phyloP scores from a whole-genome alignment of 2,329 filamentous ascomycete species.

The Rugonectria rugulosa region DNA sequence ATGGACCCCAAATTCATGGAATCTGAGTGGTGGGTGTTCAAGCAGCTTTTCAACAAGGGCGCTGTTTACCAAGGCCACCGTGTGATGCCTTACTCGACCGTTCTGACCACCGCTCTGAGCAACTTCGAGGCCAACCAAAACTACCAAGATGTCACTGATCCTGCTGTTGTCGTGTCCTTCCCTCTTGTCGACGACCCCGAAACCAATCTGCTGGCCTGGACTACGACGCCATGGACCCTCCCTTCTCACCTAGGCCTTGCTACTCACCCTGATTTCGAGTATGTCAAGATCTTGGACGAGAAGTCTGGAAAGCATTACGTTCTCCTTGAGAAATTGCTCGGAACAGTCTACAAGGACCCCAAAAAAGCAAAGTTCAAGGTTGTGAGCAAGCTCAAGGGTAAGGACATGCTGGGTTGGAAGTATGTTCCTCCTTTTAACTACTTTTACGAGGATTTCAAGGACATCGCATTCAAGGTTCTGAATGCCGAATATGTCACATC shows the following conservation, averaged over 20 bases:
- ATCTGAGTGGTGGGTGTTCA: constrained; percentile 96
- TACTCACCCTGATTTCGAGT: constrained; percentile 83
- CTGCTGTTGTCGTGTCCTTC: constrained; percentile 87
- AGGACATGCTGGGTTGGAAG: constrained; percentile 85
- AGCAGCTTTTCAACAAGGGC: constrained; percentile 88
- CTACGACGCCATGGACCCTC: constrained; percentile 86
- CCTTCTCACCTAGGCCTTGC: constrained; percentile 82
- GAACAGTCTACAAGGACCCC: constrained; percentile 89
- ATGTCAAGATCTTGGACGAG: constrained; percentile 86
- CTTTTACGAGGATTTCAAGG: constrained; percentile 88
- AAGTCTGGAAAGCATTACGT: constrained; percentile 84
- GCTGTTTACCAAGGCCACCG: constrained; percentile 89
- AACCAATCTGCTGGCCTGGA: constrained; percentile 84
- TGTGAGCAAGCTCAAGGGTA: constrained; percentile 79
- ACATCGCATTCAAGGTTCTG: constrained; percentile 80
- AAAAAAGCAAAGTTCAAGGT: constrained; percentile 95
- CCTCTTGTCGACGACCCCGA: constrained; percentile 80
- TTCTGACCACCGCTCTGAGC: constrained; percentile 85
- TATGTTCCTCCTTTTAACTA: constrained; percentile 92
- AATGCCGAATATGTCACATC: constrained; percentile 87
- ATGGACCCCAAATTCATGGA: constrained; percentile 98
- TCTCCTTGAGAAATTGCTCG: constrained; percentile 80
- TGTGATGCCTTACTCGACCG: constrained; percentile 96
- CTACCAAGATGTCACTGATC: constrained; percentile 92
- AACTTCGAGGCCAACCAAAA: constrained; percentile 96